These are phyloP conservation scores for Macrophomina tecta DNA, from an alignment of 2,329 filamentous ascomycete genomes.

Conservation along the genomic window DNA sequence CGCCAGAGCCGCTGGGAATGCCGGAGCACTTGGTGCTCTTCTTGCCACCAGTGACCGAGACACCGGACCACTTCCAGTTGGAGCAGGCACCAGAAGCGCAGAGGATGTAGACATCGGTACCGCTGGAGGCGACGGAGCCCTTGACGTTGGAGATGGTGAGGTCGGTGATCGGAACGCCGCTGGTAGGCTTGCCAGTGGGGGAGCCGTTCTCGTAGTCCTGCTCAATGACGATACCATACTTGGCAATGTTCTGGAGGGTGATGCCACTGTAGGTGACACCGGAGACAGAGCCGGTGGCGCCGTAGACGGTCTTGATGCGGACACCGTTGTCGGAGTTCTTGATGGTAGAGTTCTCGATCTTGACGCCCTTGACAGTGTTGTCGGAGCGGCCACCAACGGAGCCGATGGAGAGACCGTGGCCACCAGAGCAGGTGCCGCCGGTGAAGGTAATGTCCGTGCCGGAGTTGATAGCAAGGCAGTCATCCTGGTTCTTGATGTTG, in stretches of 20 bases:
- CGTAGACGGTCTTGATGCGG: conserved; percentile 61
- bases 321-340: conserved; percentile 58
- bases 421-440: conserved; percentile 49
- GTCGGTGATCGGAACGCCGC: conserved; percentile 55
- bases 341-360: conserved; percentile 54
- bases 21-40: conserved; percentile 42
- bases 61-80: conserved; percentile 61
- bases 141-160: conserved; percentile 51
- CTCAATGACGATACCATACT: conserved; percentile 59
- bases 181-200: conserved; percentile 53
- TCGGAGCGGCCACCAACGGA: conserved; percentile 58
- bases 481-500: conserved; percentile 60
- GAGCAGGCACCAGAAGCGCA: conserved; percentile 60
- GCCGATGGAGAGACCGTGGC: conserved; percentile 62
- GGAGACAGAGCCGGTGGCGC: conserved; percentile 58
- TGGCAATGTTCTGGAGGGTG: conserved; percentile 50
- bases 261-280: conserved; percentile 57
- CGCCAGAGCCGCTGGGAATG: conserved; percentile 42
- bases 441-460: conserved; percentile 40
- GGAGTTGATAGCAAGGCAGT: conserved; percentile 62
- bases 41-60: conserved; percentile 48
- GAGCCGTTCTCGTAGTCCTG: conserved; percentile 59
- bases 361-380: conserved; percentile 59
- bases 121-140: conserved; percentile 44
- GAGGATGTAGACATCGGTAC: conserved; percentile 58